phyloP scores from a whole-genome alignment of 768 basidiomycete species.

The Cyclocybe aegerita region DNA sequence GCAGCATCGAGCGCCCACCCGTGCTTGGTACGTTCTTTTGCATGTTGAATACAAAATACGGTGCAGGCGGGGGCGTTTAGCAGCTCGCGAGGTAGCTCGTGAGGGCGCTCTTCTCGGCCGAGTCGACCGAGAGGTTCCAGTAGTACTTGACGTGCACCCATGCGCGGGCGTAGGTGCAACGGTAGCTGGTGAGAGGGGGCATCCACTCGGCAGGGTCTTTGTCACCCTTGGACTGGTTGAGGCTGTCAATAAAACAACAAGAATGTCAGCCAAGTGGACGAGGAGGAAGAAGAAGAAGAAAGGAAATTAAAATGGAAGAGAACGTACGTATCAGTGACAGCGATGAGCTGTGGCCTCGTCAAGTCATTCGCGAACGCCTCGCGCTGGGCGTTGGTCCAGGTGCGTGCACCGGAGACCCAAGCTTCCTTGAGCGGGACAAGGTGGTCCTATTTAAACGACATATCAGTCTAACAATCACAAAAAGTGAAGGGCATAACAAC shows the following conservation, averaged over 20 bases:
- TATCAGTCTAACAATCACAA: background rate
- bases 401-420: constrained; percentile 54
- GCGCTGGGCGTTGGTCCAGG: constrained; percentile 50
- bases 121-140: constrained; percentile 47
- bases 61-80: constrained; percentile 14
- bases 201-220: constrained; percentile 52
- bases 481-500: constrained; percentile 14
- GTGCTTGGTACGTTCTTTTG: no score
- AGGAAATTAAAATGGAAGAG: background rate
- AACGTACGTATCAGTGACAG: constrained; percentile 41
- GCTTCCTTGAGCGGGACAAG: constrained; percentile 58
- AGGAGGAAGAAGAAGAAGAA: constrained; percentile 1
- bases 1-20: no score
- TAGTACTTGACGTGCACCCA: constrained; percentile 54
- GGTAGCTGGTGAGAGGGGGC: constrained; percentile 45
- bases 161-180: constrained; percentile 53
- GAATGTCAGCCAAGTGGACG: background rate
- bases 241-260: background rate
- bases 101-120: constrained; percentile 50
- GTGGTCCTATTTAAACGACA: constrained; percentile 37
- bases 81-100: constrained; percentile 36
- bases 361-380: constrained; percentile 57
- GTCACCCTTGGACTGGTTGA: background rate
- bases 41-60: no score
- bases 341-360: constrained; percentile 52